phyloP scores from a whole-genome alignment of 495 filamentous ascomycete genomes.

The Aspergillus biplanus region DNA sequence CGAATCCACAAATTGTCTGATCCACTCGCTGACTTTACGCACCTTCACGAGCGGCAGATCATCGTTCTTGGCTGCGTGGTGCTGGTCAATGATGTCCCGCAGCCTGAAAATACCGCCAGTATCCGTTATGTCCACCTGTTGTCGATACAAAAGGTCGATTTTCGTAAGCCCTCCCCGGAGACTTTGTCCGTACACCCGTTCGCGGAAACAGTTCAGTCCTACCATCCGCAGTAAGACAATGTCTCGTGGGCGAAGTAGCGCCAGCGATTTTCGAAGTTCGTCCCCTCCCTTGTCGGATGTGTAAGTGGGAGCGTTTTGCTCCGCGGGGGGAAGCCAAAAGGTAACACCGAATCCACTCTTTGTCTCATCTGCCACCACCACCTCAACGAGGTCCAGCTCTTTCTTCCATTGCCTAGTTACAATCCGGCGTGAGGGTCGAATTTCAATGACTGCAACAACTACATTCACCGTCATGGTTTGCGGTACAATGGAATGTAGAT shows the following conservation, averaged over 20 bases:
- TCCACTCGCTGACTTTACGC: constrained; percentile 72
- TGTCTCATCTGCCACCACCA: constrained; percentile 87
- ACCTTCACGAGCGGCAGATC: constrained; percentile 65
- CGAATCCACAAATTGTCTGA: constrained; percentile 67
- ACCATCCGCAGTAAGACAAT: constrained; percentile 77
- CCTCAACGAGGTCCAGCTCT: constrained; percentile 67
- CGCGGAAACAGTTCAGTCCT: constrained; percentile 71
- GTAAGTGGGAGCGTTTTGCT: constrained; percentile 24
- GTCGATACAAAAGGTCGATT: constrained; percentile 67
- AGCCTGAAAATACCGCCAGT: constrained; percentile 42
- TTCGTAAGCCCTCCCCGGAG: constrained; percentile 71
- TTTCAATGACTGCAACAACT: constrained; percentile 75
- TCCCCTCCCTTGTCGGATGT: constrained; percentile 33
- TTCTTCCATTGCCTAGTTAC: constrained; percentile 51
- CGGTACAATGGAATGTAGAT: constrained; percentile 70
- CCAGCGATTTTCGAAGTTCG: constrained; percentile 47
- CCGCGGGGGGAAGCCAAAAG: constrained; percentile 68
- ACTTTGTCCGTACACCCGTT: constrained; percentile 77
- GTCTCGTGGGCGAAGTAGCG: constrained; percentile 64
- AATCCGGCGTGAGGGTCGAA: constrained; percentile 66
- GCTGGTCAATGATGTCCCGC: constrained; percentile 18
- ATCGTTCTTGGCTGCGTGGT: constrained; percentile 29
- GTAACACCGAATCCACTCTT: constrained; percentile 79
- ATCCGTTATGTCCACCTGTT: constrained; percentile 44
- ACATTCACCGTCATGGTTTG: constrained; percentile 81